A percentile compares a stretch with the other conserved stretches of the same genome.
Evolutionary conservation across 2,329 filamentous ascomycete genomes (phyloP).

Genomic region (Fusarium sp.): DNA sequence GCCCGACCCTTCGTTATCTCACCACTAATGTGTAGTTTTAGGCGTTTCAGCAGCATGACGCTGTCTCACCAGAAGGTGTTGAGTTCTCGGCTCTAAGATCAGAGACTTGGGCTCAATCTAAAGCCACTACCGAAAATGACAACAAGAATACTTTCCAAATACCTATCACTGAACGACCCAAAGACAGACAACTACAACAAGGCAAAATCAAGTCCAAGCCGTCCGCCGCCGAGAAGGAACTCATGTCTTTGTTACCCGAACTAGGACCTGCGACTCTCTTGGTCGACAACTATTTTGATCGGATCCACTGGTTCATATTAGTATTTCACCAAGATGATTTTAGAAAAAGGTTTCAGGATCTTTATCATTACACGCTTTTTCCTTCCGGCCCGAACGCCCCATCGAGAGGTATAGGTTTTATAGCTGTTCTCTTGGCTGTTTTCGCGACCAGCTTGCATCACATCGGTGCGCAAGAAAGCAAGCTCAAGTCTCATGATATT

Average conservation of each 20-base stretch:
- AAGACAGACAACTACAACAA: neutral
- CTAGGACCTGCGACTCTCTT: neutral
- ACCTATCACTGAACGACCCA: neutral
- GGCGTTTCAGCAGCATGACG: accelerated
- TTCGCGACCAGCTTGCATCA: slow-evolving; percentile 26
- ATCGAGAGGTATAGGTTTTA: neutral
- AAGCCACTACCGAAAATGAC: neutral
- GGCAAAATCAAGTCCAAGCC: accelerated
- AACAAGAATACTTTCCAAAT: neutral
- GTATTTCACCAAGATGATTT: neutral
- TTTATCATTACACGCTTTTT: accelerated
- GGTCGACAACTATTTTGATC: neutral
- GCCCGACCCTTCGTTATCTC: accelerated
- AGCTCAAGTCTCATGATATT: neutral
- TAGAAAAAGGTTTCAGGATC: neutral
- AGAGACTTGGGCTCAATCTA: slow-evolving; percentile 2
- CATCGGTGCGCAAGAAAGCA: neutral
- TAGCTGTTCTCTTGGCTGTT: slow-evolving; percentile 22
- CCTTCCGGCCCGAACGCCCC: accelerated
- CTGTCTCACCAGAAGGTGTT: accelerated
- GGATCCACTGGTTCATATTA: neutral
- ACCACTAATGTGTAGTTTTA: accelerated
- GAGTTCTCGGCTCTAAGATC: neutral
- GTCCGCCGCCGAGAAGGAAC: neutral
- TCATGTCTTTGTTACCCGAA: neutral